Evolutionary conservation across 1,284 basidiomycete species (phyloP).

Genomic region (Bjerkandera adusta): DNA sequence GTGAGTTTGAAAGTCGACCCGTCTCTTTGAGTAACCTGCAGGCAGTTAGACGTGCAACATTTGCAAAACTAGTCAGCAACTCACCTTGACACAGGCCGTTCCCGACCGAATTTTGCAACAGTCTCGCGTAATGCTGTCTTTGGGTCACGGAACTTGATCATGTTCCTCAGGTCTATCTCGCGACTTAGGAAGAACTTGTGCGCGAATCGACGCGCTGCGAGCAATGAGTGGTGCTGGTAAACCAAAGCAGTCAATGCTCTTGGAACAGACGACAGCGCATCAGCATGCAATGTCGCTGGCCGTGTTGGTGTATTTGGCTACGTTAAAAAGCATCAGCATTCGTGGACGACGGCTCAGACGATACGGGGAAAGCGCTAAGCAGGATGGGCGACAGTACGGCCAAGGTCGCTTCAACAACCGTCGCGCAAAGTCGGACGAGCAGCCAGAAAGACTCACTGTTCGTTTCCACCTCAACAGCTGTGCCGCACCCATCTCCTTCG

Average conservation of each 20-base stretch:
- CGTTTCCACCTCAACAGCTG: conserved; percentile 71
- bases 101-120: conserved; percentile 74
- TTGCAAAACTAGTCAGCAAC: neutral
- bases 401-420: too few relatives aligned
- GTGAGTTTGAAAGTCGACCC: conserved; percentile 84
- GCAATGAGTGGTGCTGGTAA: conserved; percentile 76
- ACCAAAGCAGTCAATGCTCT: conserved; percentile 76
- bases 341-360: too few relatives aligned
- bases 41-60: conserved; percentile 3
- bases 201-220: conserved; percentile 78
- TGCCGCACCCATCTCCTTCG: conserved; percentile 76
- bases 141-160: conserved; percentile 90
- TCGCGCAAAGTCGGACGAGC: too few relatives aligned
- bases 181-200: conserved; percentile 86
- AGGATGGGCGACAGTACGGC: neutral
- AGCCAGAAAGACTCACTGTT: conserved; percentile 56
- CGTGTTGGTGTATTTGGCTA: conserved; percentile 48
- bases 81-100: conserved; percentile 73
- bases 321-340: conserved; percentile 1
- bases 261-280: conserved; percentile 76
- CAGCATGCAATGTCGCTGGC: conserved; percentile 58
- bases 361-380: neutral
- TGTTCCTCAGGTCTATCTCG: conserved; percentile 73
- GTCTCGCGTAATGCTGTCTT: conserved; percentile 80
- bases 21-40: conserved; percentile 87